phyloP scores from a whole-genome alignment of 345 rosid species.

The Nephelium lappaceum region DNA sequence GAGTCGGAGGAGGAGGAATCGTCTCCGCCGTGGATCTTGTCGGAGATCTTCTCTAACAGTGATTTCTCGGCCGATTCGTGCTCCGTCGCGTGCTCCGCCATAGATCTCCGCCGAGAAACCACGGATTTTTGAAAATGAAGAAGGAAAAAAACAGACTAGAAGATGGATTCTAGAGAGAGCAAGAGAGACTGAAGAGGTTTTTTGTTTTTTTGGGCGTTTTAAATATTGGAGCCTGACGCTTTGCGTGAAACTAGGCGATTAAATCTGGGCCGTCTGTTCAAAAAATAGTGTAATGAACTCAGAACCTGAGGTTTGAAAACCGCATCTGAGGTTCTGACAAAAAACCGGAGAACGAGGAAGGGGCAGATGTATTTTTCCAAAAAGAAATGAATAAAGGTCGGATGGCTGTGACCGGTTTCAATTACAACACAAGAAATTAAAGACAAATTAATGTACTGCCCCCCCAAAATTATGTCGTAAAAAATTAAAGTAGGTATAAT shows the following conservation, averaged over 20 bases:
- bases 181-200: background rate
- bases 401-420: slow-evolving; percentile 5
- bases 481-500: too few species aligned
- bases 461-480: too few species aligned
- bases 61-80: slow-evolving; percentile 41
- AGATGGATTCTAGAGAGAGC: background rate
- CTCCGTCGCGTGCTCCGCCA: slow-evolving; percentile 47
- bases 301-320: too few species aligned
- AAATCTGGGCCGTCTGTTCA: slow-evolving; percentile 36
- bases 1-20: slow-evolving; percentile 57
- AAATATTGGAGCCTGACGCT: background rate
- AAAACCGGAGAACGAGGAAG: slow-evolving; percentile 16
- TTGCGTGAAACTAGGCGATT: slow-evolving; percentile 5
- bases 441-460: too few species aligned
- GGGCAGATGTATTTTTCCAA: background rate
- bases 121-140: background rate
- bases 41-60: slow-evolving; percentile 54
- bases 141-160: background rate
- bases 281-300: too few species aligned
- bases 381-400: background rate
- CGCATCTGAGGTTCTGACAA: background rate
- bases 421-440: too few species aligned
- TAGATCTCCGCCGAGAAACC: slow-evolving; percentile 27
- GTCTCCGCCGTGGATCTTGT: slow-evolving; percentile 47
- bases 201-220: background rate